Evolutionary conservation across 192 early-diverging fungal species (phyloP).

Genomic region (Gonapodya sp.): DNA sequence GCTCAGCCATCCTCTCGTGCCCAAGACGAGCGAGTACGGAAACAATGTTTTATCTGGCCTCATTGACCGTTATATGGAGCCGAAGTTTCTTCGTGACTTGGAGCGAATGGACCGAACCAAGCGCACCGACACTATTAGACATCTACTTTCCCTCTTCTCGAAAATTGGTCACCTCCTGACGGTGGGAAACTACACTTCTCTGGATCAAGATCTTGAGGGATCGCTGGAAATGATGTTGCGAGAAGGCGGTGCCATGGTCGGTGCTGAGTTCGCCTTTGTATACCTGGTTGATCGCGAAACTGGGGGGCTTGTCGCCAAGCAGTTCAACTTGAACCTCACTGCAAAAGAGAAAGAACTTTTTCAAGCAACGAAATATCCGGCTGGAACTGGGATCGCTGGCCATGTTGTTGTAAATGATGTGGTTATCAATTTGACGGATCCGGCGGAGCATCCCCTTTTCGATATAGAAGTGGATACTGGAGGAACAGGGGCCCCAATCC

Average conservation of each 20-base stretch:
- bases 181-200: constrained; percentile 22
- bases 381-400: constrained; percentile 31
- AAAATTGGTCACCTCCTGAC: constrained; percentile 30
- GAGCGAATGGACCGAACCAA: constrained; percentile 31
- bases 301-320: constrained; percentile 22
- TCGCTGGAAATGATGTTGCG: constrained; percentile 23
- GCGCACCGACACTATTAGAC: constrained; percentile 22
- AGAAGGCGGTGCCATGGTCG: constrained; percentile 24
- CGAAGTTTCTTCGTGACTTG: constrained; percentile 29
- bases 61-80: constrained; percentile 34
- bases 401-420: constrained; percentile 22
- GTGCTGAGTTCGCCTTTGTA: constrained; percentile 24
- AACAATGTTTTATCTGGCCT: constrained; percentile 22
- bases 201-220: constrained; percentile 28
- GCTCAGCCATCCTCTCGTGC: not conserved
- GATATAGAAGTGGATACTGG: constrained; percentile 29
- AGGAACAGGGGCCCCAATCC: constrained; percentile 5
- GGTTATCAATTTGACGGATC: constrained; percentile 30
- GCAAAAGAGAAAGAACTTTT: constrained; percentile 20
- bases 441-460: constrained; percentile 25
- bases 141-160: constrained; percentile 31
- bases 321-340: constrained; percentile 19
- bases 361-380: constrained; percentile 19
- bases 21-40: not conserved
- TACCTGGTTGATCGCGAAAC: constrained; percentile 32